phyloP scores from a whole-genome alignment of 441 rosid genomes.

The Erysimum pusillum region DNA sequence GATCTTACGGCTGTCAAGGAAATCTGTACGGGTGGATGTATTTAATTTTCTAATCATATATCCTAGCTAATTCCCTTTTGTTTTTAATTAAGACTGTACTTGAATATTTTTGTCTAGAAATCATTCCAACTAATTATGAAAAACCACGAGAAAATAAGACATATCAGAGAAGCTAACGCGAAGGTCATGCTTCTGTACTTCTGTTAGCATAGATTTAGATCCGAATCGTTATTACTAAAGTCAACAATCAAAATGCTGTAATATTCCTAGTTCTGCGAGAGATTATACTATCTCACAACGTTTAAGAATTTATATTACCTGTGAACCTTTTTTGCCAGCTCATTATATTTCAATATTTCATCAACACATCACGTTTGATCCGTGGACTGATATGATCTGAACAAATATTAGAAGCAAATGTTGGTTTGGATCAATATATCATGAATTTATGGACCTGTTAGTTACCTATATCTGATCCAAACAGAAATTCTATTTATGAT shows the following conservation, averaged over 20 bases:
- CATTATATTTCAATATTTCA: background rate
- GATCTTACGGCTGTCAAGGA: constrained; percentile 18
- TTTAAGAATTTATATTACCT: constrained; percentile 3
- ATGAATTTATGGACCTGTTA: background rate
- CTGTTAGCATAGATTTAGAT: constrained; percentile 22
- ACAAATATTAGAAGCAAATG: background rate
- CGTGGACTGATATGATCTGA: constrained; percentile 14
- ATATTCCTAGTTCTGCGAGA: background rate
- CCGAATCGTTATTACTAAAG: constrained; percentile 7
- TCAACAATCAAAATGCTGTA: background rate
- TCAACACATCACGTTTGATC: constrained; percentile 8
- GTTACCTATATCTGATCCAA: no score
- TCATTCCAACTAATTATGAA: background rate
- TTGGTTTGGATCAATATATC: background rate
- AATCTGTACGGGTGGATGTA: constrained; percentile 12
- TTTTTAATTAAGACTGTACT: background rate
- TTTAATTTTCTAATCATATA: background rate
- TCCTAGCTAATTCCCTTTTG: background rate
- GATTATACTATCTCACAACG: background rate
- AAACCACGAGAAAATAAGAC: background rate
- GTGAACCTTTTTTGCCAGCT: constrained; percentile 11
- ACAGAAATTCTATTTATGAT: background rate
- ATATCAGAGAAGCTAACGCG: constrained; percentile 32
- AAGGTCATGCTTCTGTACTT: constrained; percentile 21
- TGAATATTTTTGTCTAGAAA: background rate